Base-by-base conservation (phyloP, 257 asterid genomes). In the Lycium barbarum region DNA sequence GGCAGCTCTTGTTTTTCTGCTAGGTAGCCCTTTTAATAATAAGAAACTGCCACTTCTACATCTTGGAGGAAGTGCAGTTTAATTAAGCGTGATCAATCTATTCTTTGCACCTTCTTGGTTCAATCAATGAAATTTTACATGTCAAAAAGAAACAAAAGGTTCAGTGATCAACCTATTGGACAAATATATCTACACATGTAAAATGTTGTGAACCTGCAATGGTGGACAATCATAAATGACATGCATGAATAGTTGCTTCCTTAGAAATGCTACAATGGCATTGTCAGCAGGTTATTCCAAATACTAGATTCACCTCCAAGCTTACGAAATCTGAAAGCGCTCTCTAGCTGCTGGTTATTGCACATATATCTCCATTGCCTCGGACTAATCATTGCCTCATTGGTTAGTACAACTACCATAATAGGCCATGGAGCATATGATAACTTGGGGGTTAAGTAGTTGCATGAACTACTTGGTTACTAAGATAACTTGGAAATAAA, bases 51-150 rank as follows among this genome's bases (percentile, higher is more conserved):
- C 80, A 73, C 80, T 47, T 73, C 59, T 49, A 20, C 81, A 49
- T 12, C 61, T 74, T 14, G 81, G 81, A 74, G 43, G 81, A 22
- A 74, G 61, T 74, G 81, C 61, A 74, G 38, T 74, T 74, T 74
- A 49, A 26, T 51, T 74, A 20, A 20, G 61, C 58, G 22, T 74
- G 61, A 49, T 74, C 81, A 47, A 51, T 74, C 40, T 74, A 74
- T 74, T 74, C 43, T 12, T 20, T 61, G 61, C 20, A 49, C 81
- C 43, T 47, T 20, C 38, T 74, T 49, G 43, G 61, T 49, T 74
- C 61, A 47, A 20, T 74, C 40, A 74, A 20, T 47, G 40, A 6
- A 13, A 74, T 74, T 12, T 20, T 26, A 49, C 61, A 20, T 49
- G 8, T 68, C 78, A 47, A 49, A 20, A 47, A 11, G n/a, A 12